These are phyloP conservation scores for Coniferiporia sulphurascens DNA, from an alignment of 1,284 basidiomycete genomes.

Conservation along the genomic window DNA sequence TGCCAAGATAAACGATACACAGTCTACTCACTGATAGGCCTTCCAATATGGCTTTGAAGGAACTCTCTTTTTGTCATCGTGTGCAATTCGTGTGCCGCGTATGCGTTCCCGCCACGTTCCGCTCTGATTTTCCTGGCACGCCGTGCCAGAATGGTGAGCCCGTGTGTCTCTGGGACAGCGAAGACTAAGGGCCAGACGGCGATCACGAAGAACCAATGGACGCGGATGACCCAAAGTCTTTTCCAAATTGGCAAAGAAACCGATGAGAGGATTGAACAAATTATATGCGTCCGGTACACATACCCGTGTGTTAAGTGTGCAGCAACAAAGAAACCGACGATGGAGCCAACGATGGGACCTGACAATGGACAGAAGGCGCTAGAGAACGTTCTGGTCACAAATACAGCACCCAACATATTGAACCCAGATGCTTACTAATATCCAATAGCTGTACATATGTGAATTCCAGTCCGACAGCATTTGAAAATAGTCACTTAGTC, in stretches of 20 bases:
- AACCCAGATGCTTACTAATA: conserved; percentile 6
- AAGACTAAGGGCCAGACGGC: conserved; percentile 24
- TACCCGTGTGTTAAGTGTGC: conserved; percentile 21
- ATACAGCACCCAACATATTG: not conserved
- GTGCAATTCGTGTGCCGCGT: conserved; percentile 25
- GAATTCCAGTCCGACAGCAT: not conserved
- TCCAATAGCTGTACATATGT: conserved; percentile 6
- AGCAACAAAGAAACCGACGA: conserved; percentile 27
- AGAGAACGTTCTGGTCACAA: not conserved
- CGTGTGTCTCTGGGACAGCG: conserved; percentile 27
- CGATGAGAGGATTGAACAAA: too few relatives aligned
- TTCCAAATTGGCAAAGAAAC: not conserved
- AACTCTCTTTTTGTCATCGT: conserved; percentile 20
- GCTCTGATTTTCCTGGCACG: conserved; percentile 22
- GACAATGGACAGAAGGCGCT: conserved; percentile 23
- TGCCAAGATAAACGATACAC: too few relatives aligned
- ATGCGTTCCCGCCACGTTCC: conserved; percentile 21
- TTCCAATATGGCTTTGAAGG: conserved; percentile 22
- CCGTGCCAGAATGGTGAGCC: conserved; percentile 23
- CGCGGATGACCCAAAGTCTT: conserved; percentile 28
- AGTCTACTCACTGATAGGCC: conserved; percentile 23
- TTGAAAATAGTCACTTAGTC: not conserved
- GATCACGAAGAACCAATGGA: conserved; percentile 25
- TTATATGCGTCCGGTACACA: not conserved
- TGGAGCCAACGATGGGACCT: conserved; percentile 24